Evolutionary conservation across 2,329 filamentous ascomycete genomes (phyloP).

Genomic region (Xylariomycetidae sp.): DNA sequence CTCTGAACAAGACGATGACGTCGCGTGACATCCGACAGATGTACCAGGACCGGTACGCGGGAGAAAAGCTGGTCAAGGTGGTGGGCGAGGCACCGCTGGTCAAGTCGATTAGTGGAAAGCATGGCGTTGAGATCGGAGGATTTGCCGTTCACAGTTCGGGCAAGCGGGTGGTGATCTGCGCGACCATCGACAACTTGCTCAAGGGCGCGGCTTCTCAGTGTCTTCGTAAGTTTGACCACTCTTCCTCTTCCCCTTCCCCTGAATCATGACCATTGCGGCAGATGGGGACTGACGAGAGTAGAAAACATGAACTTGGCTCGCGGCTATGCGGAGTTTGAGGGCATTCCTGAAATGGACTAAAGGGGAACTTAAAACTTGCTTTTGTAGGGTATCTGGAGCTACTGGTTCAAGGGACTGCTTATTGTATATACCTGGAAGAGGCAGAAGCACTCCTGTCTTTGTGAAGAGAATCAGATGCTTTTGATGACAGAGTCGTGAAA

Average conservation of each 20-base stretch:
- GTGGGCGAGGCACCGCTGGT: constrained; percentile 82
- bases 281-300: constrained; percentile 30
- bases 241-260: no score
- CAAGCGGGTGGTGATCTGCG: constrained; percentile 89
- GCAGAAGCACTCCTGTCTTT: no score
- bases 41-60: constrained; percentile 93
- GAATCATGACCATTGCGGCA: background rate
- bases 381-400: no score
- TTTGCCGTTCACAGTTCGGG: constrained; percentile 89
- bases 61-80: constrained; percentile 91
- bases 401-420: no score
- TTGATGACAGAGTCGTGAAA: no score
- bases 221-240: constrained; percentile 75
- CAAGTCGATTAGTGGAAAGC: constrained; percentile 76
- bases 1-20: constrained; percentile 78
- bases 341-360: no score
- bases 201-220: constrained; percentile 94
- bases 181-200: constrained; percentile 86
- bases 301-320: constrained; percentile 40
- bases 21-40: constrained; percentile 88
- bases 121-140: constrained; percentile 88
- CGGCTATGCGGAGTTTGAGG: constrained; percentile 40
- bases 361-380: no score
- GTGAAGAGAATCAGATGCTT: no score
- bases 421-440: no score